Evolutionary conservation across 2,329 filamentous ascomycete species (phyloP), one percentile per base, ranked within the genome.

Genomic region (Shiraia sp.): DNA sequence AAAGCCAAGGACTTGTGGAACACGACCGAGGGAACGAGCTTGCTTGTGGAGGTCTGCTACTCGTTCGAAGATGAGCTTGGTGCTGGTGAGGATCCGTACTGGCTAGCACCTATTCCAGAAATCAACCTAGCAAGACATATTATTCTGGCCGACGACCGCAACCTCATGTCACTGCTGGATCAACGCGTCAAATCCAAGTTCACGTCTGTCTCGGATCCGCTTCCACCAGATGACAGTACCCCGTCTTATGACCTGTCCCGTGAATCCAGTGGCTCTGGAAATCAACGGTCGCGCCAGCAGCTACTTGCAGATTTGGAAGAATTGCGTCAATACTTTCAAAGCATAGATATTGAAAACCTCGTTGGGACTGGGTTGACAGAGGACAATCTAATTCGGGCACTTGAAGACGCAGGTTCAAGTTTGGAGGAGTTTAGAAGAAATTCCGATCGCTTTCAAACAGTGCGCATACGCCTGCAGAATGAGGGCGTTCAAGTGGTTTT

Each of bases 1-100:
- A 82, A 87, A 31, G 79, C 87, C 4, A 92, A 90, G 61, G 87
- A 92, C 55, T 73, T 95, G 3, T 96, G 91, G 91, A 90, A 90
- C 63, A 90, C 85, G 3, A 79, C 87, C 1, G 85, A 89, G 57
- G 82, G 81, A 10, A 83, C 79, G 3, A 72, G 76, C 4, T 71
- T 96, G 6, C 79, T 96, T 2, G 78, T 85, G 22, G 83, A 88
- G 57, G 81, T 86, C 12, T 85, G 84, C 31, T 80, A 81, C 47
- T 78, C 78, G 9, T 51, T 66, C 24, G 57, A 62, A 19, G 50
- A 62, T 27, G 47, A 51, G 7, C 44, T 65, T 4, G 53, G 45
- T n/a, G 47, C 50, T 14, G 59, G 57, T 22, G 51, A 57, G 13
- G 34, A 55, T 13, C 64, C 66, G 6, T 65, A 66, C 51, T 66